A percentile compares a stretch with the other conserved stretches of the same genome.
Conservation (phyloP, 192 early-diverging fungal species). For the Glomus cerebriforme region DNA sequence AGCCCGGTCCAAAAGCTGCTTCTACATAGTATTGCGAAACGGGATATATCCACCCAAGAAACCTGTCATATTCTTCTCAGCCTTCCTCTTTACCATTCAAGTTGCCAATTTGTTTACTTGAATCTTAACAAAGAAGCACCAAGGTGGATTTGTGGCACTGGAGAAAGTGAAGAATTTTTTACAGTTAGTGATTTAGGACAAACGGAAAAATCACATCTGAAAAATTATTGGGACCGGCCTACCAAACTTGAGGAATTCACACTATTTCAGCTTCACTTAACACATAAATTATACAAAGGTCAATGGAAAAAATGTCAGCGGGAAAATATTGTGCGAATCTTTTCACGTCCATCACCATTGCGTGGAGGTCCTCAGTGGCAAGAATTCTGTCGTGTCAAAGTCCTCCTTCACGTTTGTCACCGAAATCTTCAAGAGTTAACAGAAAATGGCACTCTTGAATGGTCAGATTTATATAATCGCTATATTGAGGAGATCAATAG, state of each 20-base stretch:
- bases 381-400: constrained; percentile 7
- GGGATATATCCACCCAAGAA: too few relatives aligned
- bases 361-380: not conserved
- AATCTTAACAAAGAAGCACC: too few relatives aligned
- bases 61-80: too few relatives aligned
- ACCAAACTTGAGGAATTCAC: not conserved
- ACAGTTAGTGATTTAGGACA: not conserved
- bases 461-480: not conserved
- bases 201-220: not conserved
- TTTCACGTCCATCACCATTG: not conserved
- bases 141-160: too few relatives aligned
- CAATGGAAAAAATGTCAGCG: constrained; percentile 6
- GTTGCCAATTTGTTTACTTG: too few relatives aligned
- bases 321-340: too few relatives aligned
- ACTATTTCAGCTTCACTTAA: not conserved
- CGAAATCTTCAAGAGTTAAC: too few relatives aligned
- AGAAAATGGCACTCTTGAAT: too few relatives aligned
- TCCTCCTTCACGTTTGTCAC: not conserved
- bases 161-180: too few relatives aligned
- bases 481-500: not conserved
- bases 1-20: not conserved
- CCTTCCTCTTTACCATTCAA: too few relatives aligned
- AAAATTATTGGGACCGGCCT: not conserved
- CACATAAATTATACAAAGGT: not conserved
- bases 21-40: not conserved